A percentile compares a stretch with the other conserved stretches of the same genome.
phyloP scores from a whole-genome alignment of 164 flowering plant genomes.

The Annona cherimola region DNA sequence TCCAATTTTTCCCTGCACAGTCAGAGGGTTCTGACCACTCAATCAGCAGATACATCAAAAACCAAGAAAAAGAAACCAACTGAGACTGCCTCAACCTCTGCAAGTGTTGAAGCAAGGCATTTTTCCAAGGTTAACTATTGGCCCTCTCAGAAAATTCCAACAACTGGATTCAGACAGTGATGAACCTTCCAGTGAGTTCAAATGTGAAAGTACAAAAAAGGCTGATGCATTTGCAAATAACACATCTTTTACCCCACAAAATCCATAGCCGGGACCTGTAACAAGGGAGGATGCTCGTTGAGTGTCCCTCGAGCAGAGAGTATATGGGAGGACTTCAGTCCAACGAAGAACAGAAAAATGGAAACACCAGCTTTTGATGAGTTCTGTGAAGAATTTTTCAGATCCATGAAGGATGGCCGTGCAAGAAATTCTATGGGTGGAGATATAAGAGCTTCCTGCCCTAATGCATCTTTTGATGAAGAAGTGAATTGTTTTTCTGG shows the following conservation, averaged over 20 bases:
- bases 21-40: constrained; percentile 33
- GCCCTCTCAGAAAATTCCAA: constrained; percentile 79
- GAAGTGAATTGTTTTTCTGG: constrained; percentile 5
- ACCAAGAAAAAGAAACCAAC: constrained; percentile 23
- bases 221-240: constrained; percentile 17
- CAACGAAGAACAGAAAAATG: constrained; percentile 30
- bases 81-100: constrained; percentile 27
- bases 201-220: constrained; percentile 6
- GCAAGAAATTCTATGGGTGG: constrained; percentile 10
- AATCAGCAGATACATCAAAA: constrained; percentile 23
- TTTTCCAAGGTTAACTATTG: constrained; percentile 45
- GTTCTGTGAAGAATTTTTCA: constrained; percentile 62
- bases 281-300: constrained; percentile 14
- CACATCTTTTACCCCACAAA: constrained; percentile 11
- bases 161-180: constrained; percentile 81
- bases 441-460: not conserved
- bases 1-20: constrained; percentile 54
- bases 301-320: constrained; percentile 26
- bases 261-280: constrained; percentile 7
- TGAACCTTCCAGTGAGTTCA: constrained; percentile 35
- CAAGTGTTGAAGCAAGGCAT: constrained; percentile 20
- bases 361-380: constrained; percentile 81
- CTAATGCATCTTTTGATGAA: constrained; percentile 4
- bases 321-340: constrained; percentile 58
- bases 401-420: constrained; percentile 28